Evolutionary conservation across 2,329 filamentous ascomycete genomes (phyloP).

Genomic region (Fusarium oxysporum): DNA sequence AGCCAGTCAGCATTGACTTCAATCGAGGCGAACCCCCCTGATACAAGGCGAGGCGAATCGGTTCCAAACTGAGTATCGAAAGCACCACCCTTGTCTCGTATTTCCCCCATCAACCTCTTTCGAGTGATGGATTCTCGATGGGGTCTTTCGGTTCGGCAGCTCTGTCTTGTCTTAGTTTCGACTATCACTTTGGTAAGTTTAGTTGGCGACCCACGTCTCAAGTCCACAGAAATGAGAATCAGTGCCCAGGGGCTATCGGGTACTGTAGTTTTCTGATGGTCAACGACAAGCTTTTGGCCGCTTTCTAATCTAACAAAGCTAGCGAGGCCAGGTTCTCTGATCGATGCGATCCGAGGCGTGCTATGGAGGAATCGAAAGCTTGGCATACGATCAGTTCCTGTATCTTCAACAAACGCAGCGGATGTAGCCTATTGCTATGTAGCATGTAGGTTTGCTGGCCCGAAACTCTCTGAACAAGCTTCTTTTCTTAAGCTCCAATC

Average conservation of each 20-base stretch:
- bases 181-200: not conserved
- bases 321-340: constrained; percentile 15
- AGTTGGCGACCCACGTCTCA: constrained; percentile 19
- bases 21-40: not conserved
- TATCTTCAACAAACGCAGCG: not conserved
- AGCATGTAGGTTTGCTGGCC: not conserved
- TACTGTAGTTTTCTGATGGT: not conserved
- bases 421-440: not conserved
- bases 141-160: not conserved
- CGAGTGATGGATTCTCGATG: constrained; percentile 16
- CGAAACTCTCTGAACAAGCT: constrained; percentile 4
- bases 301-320: not conserved
- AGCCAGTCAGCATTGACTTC: constrained; percentile 1
- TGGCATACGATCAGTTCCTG: constrained; percentile 7
- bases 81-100: constrained; percentile 1
- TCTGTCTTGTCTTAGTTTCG: constrained; percentile 7
- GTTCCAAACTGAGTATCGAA: constrained; percentile 7
- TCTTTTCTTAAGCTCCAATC: constrained; percentile 2
- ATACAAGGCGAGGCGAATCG: not conserved
- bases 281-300: constrained; percentile 33
- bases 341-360: constrained; percentile 20
- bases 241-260: not conserved
- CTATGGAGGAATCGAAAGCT: constrained; percentile 18
- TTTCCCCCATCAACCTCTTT: constrained; percentile 7
- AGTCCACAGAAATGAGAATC: constrained; percentile 18